phyloP scores from a whole-genome alignment of 495 filamentous ascomycete species.

The Penicillium psychrofluorescens region DNA sequence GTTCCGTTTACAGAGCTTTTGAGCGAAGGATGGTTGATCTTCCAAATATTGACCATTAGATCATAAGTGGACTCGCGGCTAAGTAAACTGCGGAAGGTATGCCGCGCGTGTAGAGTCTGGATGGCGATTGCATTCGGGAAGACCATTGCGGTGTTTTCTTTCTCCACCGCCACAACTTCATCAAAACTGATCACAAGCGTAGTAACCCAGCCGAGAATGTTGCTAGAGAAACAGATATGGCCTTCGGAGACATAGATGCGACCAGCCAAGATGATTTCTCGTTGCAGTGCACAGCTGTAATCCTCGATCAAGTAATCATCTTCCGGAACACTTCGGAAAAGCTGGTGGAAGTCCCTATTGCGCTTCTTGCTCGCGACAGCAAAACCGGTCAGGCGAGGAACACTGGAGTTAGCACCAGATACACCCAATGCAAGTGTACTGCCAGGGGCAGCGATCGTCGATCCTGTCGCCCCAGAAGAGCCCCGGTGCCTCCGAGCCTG shows the following conservation, averaged over 20 bases:
- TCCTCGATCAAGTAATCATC: constrained; percentile 98
- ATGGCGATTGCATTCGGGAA: constrained; percentile 98
- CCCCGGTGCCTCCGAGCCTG: constrained; percentile 69
- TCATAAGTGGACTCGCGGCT: constrained; percentile 95
- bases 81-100: constrained; percentile 91
- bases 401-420: constrained; percentile 47
- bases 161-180: constrained; percentile 93
- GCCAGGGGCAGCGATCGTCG: constrained; percentile 58
- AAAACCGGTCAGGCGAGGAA: constrained; percentile 83
- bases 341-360: constrained; percentile 87
- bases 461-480: constrained; percentile 75
- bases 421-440: constrained; percentile 59
- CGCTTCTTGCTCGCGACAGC: constrained; percentile 93
- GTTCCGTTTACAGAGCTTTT: constrained; percentile 86
- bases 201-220: constrained; percentile 96
- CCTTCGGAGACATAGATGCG: constrained; percentile 94
- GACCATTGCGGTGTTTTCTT: constrained; percentile 89
- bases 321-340: constrained; percentile 94
- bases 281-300: constrained; percentile 92
- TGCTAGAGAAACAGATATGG: constrained; percentile 97
- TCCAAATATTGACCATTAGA: constrained; percentile 96
- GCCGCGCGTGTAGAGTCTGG: constrained; percentile 88
- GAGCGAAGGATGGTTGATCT: constrained; percentile 84
- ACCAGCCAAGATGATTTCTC: constrained; percentile 91
- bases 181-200: constrained; percentile 97